Conservation (phyloP, 108 stramenopile species). For the Cyclostephanos invisitatus region DNA sequence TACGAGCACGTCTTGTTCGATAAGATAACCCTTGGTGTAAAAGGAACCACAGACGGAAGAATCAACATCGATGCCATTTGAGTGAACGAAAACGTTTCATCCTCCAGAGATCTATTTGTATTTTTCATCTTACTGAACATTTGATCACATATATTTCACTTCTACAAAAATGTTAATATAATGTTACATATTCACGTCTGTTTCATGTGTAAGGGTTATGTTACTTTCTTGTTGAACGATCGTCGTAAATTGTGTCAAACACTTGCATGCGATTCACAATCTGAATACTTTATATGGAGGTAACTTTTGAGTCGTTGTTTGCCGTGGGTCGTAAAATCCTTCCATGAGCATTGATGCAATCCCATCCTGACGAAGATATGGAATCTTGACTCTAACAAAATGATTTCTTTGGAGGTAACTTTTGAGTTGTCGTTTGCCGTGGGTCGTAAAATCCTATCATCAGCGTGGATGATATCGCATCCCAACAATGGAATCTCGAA, state of each 20-base stretch:
- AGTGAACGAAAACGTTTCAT: slow-evolving; percentile 1
- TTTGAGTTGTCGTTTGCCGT: too few relatives aligned
- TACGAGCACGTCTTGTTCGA: slow-evolving; percentile 80
- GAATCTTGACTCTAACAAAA: too few relatives aligned
- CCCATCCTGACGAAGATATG: too few relatives aligned
- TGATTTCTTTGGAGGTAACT: too few relatives aligned
- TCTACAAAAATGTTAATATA: background rate
- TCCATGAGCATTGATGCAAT: too few relatives aligned
- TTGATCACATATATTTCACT: background rate
- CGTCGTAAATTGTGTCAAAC: background rate
- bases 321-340: too few relatives aligned
- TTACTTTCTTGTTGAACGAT: too few relatives aligned
- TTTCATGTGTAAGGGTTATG: too few relatives aligned
- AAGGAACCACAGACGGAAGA: slow-evolving; percentile 52
- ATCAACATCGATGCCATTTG: slow-evolving; percentile 46
- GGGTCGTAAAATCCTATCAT: too few relatives aligned
- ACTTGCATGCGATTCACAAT: background rate
- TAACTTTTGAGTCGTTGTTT: background rate
- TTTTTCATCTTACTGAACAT: background rate
- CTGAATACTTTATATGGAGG: background rate
- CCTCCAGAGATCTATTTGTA: background rate
- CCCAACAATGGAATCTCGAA: too few relatives aligned
- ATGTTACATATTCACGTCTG: background rate
- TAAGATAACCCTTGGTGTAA: slow-evolving; percentile 69
- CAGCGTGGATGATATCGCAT: too few relatives aligned